Evolutionary conservation across 305 asterid species (phyloP), one percentile per base, ranked within the genome.

Genomic region (Fraxinus albicans): DNA sequence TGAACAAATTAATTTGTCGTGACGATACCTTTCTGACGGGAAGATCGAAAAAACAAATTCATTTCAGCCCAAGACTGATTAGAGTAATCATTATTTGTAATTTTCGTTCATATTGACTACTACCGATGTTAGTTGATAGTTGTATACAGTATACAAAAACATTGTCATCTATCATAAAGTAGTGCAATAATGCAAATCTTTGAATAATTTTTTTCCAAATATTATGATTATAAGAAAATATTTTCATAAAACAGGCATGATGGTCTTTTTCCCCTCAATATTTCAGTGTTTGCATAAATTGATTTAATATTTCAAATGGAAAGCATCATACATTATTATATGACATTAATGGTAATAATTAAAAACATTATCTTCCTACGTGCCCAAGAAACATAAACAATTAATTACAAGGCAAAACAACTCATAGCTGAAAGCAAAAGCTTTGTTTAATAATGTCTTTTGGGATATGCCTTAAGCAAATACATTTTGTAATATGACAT

Each of bases 401-500:
- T 86, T n/a, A 86, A 25, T 25, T 25, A 25, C 90, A 77, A 87
- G 78, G 86, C 84, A 70, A 83, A 87, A 73, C 75, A 79, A 70
- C 86, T 33, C 42, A 74, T 58, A 27, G 35, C 76, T 27, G 78
- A 82, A 83, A 74, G 81, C 78, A 81, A 75, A 81, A 81, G 29
- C 74, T 44, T 70, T 75, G 67, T 10, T 60, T 81, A 85, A 82
- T 76, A 8, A n/a, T 13, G 69, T 75, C 40, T 31, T n/a, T 17
- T 80, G 79, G 74, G 82, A 50, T 82, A 80, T 36, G 17, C 36
- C 77, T 58, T 25, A 31, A n/a, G 58, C 82, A 50, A 77, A 69
- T 76, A 23, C 47, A 25, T 10, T 65, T 65, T 9, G 34, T 8
- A 65, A 21, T 12, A 10, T 8, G 72, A 60, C 72, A 60, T 8